Evolutionary conservation across 768 basidiomycete genomes (phyloP), one percentile per base, ranked within the genome.

Genomic region (Rhizopogon vinicolor): DNA sequence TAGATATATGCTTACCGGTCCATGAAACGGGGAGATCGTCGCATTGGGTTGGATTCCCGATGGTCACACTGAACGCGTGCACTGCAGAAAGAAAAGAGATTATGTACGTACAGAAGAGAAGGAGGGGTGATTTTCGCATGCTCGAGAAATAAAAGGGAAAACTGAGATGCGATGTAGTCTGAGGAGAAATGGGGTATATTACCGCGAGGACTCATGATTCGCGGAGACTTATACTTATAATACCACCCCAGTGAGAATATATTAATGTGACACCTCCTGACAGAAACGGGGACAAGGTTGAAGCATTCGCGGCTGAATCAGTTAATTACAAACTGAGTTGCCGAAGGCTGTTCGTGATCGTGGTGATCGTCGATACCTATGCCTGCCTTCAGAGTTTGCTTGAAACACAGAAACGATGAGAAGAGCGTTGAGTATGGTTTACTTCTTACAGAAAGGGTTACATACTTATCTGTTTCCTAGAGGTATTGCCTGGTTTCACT

Each of bases 21-120:
- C 87, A 89, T 29, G 77, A 73, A 51, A 91, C 60, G 44, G 67
- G 63, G 22, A 89, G 68, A 64, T 78, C 65, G 58, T 82, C 87
- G 63, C 89, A 91, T 64, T 84, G 71, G 0, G 83, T 76, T 3
- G 84, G 78, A 56, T 28, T 71, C 69, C 63, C 83, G 78, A 58
- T 72, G 64, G 74, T 58, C 25, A 88, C 85, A 29, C 77, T 79
- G 63, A 76, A 77, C 18, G 70, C 62, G 16, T 50, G 46, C 8
- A 53, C 72, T 19, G 48, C 19, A 16, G 61, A 54, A 55, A 61
- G 50, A 44, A 44, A 70, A 44, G 39, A 44, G 53, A 65, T 53
- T 65, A 60, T 57, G 50, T 41, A 63, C 52, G 50, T 14, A 35
- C 67, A 52, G 37, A 62, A 48, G 0, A 43, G 57, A 59, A 64